Evolutionary conservation across 495 filamentous ascomycete genomes (phyloP).

Genomic region (Aspergillus nanangensis): DNA sequence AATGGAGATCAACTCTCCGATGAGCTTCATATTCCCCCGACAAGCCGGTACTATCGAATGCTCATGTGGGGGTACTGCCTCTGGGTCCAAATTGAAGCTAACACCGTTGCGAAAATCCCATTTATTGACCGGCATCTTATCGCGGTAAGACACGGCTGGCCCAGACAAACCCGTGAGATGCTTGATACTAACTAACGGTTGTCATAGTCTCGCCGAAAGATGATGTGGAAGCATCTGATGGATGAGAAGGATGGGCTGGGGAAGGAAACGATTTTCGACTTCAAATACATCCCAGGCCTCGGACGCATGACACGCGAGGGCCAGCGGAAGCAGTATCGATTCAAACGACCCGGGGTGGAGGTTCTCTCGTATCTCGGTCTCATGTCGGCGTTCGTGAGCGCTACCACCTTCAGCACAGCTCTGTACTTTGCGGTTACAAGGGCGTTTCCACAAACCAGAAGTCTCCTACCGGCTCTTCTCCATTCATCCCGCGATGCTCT

Average conservation of each 20-base stretch:
- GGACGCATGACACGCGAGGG: conserved; percentile 21
- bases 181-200: background rate
- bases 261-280: conserved; percentile 50
- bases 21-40: conserved; percentile 50
- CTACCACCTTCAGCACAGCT: no score
- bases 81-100: conserved; percentile 56
- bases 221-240: conserved; percentile 48
- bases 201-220: conserved; percentile 34
- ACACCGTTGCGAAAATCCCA: conserved; percentile 47
- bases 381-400: no score
- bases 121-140: conserved; percentile 56
- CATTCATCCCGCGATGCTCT: no score
- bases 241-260: conserved; percentile 50
- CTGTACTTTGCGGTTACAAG: no score
- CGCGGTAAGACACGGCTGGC: no score
- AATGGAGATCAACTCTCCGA: conserved; percentile 59
- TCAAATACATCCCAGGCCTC: conserved; percentile 57
- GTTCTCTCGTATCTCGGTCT: background rate
- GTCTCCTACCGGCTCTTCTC: no score
- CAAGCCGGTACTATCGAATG: conserved; percentile 50
- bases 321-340: conserved; percentile 16
- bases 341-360: conserved; percentile 20
- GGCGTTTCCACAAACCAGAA: no score
- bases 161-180: no score
- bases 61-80: conserved; percentile 65